phyloP scores from a whole-genome alignment of 1,284 basidiomycete species.

The Moesziomyces parantarcticus region DNA sequence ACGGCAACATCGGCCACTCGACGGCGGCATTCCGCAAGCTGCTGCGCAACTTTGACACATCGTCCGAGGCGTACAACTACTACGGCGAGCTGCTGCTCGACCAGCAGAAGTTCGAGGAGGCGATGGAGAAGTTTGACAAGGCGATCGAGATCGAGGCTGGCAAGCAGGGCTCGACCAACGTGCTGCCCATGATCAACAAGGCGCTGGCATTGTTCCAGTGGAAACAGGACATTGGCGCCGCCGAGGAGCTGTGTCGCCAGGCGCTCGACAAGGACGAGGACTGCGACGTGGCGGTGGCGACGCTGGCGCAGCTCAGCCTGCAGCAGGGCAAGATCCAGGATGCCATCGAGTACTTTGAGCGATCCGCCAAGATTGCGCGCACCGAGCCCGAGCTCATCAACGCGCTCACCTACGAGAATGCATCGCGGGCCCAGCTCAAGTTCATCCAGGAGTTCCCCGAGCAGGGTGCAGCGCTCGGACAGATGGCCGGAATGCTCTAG shows the following conservation, averaged over 20 bases:
- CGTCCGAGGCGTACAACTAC: slow-evolving; percentile 68
- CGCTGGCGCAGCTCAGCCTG: slow-evolving; percentile 89
- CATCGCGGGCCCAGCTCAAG: slow-evolving; percentile 59
- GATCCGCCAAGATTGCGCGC: slow-evolving; percentile 85
- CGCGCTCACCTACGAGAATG: slow-evolving; percentile 85
- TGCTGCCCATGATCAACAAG: slow-evolving; percentile 89
- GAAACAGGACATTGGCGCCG: slow-evolving; percentile 86
- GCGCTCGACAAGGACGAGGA: slow-evolving; percentile 85
- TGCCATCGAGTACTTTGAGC: slow-evolving; percentile 87
- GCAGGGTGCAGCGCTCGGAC: slow-evolving; percentile 58
- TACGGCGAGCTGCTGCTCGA: slow-evolving; percentile 96
- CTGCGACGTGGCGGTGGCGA: slow-evolving; percentile 96
- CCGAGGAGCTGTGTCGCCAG: slow-evolving; percentile 86
- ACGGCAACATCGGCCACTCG: slow-evolving; percentile 79
- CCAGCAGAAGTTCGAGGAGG: slow-evolving; percentile 88
- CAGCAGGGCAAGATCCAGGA: slow-evolving; percentile 90
- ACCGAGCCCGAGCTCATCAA: slow-evolving; percentile 90
- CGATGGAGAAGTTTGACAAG: slow-evolving; percentile 92
- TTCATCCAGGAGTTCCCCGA: slow-evolving; percentile 66
- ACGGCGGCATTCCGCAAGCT: slow-evolving; percentile 84
- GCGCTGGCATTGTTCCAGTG: slow-evolving; percentile 94
- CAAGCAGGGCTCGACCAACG: slow-evolving; percentile 53
- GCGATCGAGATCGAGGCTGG: slow-evolving; percentile 86
- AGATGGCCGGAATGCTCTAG: slow-evolving; percentile 59
- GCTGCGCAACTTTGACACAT: slow-evolving; percentile 56